Conservation (phyloP, 2,329 filamentous ascomycete species). For the Trichophyton simii region DNA sequence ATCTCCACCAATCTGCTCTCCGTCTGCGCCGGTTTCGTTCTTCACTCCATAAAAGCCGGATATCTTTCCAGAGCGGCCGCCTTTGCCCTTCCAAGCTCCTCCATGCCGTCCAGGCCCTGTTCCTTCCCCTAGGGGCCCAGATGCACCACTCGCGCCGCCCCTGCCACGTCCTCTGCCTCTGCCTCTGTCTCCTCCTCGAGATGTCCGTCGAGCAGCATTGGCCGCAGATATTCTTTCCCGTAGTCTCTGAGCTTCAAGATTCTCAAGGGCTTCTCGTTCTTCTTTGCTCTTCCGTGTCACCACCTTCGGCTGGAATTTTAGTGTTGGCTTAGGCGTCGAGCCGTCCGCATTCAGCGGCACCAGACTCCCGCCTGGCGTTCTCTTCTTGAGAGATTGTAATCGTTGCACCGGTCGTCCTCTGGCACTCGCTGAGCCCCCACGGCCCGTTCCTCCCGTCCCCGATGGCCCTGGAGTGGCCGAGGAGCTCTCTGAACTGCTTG, state of each 20-base stretch:
- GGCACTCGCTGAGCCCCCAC: constrained; percentile 2
- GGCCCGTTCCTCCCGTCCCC: not conserved
- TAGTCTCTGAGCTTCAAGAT: constrained; percentile 30
- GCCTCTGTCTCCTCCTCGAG: constrained; percentile 9
- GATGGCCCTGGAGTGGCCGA: constrained; percentile 6
- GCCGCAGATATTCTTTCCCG: constrained; percentile 30
- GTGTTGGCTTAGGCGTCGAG: constrained; percentile 25
- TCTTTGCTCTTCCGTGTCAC: constrained; percentile 33
- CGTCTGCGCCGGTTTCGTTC: constrained; percentile 18
- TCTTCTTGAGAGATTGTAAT: constrained; percentile 32
- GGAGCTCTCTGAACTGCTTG: constrained; percentile 1
- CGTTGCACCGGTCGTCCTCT: constrained; percentile 25
- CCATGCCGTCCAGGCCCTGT: constrained; percentile 19
- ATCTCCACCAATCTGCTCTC: constrained; percentile 17
- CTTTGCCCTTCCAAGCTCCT: constrained; percentile 16
- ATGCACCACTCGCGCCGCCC: constrained; percentile 21
- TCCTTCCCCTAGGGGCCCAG: constrained; percentile 21
- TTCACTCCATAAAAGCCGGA: constrained; percentile 20
- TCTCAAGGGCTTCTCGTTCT: constrained; percentile 34
- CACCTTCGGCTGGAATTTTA: constrained; percentile 34
- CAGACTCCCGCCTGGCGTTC: constrained; percentile 27
- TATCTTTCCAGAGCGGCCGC: constrained; percentile 17
- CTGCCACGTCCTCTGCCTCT: constrained; percentile 21
- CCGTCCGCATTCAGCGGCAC: constrained; percentile 19
- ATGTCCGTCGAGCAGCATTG: constrained; percentile 18